Evolutionary conservation across 768 basidiomycete species (phyloP).

Genomic region (Mycena chlorophos): DNA sequence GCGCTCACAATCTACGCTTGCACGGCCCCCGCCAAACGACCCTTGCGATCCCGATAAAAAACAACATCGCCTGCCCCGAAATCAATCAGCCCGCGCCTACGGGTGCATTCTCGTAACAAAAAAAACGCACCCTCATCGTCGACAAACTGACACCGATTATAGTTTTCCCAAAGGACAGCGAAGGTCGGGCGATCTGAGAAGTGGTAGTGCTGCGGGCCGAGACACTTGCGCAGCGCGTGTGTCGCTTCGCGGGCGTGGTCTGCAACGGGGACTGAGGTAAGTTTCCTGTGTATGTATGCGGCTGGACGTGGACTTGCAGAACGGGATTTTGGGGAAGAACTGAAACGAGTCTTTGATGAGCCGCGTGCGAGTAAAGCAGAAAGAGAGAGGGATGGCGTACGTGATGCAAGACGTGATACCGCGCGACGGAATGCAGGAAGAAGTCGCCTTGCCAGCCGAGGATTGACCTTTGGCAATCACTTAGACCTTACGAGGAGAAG

Average conservation of each 20-base stretch:
- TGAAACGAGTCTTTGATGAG: neutral
- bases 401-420: neutral
- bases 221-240: neutral
- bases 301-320: neutral
- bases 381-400: neutral
- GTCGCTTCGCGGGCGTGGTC: neutral
- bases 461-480: neutral
- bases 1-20: neutral
- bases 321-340: neutral
- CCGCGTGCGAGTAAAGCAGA: neutral
- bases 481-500: neutral
- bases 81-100: neutral
- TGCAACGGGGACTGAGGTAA: neutral
- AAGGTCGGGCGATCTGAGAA: neutral
- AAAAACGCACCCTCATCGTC: neutral
- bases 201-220: neutral
- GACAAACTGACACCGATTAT: neutral
- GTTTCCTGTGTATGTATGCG: neutral
- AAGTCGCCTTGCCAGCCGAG: neutral
- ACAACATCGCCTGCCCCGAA: constrained; percentile 14
- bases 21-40: neutral
- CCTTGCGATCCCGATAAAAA: constrained; percentile 17
- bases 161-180: neutral
- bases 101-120: neutral
- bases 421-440: neutral